Base-by-base conservation (phyloP, 1,284 basidiomycete species). In the Rhodotorula sp. region DNA sequence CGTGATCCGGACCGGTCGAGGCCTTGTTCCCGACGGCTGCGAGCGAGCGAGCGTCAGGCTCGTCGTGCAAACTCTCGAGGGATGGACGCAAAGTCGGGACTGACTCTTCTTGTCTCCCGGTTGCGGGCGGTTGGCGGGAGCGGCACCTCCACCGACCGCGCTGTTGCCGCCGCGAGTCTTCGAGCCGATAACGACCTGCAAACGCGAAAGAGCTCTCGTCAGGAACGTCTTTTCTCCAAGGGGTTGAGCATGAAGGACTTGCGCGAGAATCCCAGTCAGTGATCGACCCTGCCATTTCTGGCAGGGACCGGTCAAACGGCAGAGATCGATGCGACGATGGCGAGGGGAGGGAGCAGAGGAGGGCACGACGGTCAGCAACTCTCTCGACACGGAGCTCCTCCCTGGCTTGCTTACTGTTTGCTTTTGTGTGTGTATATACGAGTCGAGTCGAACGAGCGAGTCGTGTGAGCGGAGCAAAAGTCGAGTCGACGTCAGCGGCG, bases 1-100 rank as follows among this genome's bases (percentile, higher is more conserved):
- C 91, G 83, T 96, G 93, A 83, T 97, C 93, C 73, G 90, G 91
- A 91, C 69, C 71, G 53, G 62, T 37, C 26, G 65, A 57, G 17
- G 62, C 58, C 64, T 77, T 77, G 72, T 77, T 75, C 29, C 71
- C 73, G 7, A 66, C 66, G 4, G 65, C 71, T 67, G 63, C 10
- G 33, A 12, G 45, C 18, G 54, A n/a, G 26, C 3, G 44, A 20
- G 37, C 7, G 24, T 24, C 53, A 17, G n/a, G 30, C 30, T 17
- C 18, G 45, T 30, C 14, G 10, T 4, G 18, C 6, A 18, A 8
- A 30, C 6, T 17, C n/a, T 17, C 30, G 8, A 59, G 58, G n/a
- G 15, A 8, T n/a, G 22, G 18, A 10, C 51, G 26, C 24, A 20
- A 15, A 45, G n/a, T 15, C n/a, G n/a, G n/a, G 26, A 53, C 33